Base-by-base conservation (phyloP, 2,329 filamentous ascomycete genomes). In the Rhinocladiella mackenziei region DNA sequence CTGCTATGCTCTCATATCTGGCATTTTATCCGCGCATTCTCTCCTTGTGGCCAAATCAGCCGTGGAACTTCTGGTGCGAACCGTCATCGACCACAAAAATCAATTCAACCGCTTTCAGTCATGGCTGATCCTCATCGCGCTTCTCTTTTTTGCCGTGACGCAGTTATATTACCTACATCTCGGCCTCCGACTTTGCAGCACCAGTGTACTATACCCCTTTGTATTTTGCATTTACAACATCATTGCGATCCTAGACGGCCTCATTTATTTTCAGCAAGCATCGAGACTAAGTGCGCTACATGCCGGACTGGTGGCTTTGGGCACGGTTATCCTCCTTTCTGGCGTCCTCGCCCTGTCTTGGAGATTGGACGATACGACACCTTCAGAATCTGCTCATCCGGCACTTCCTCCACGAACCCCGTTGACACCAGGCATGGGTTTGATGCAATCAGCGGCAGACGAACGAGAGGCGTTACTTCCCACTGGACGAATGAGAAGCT, bases 211-310 rank as follows among this genome's bases (percentile, higher is more conserved):
- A 56, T 98, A 98, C 66, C 92, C 92, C 4, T 83, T 97, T 57
- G 89, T 97, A 28, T 98, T 98, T 68, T 98, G 92, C 74, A 81
- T 97, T 54, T 98, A 97, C 75, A 98, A 98, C 73, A 95, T 98
- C 60, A 89, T 97, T 60, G 92, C 92, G 55, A 98, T 98, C 56
- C 73, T 97, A 56, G 92, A 98, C 66, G 92, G 92, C 22, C 75
- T 98, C 56, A 95, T 98, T 58, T 98, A 97, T 68, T 98, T 97
- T 69, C 78, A 84, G 58, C 92, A 98, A 66, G 85, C 84, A 40
- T 83, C 88, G 53, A 76, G 86, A 43, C 80, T 98, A 51, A 81
- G 83, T 11, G 74, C 80, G 1, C 67, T 92, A 2, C 83, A 87
- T 59, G 91, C 86, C 11, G 62, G 64, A 8, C 60, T 75, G 45